phyloP scores from a whole-genome alignment of 805 yeast species.

The Suhomyces faveliae region DNA sequence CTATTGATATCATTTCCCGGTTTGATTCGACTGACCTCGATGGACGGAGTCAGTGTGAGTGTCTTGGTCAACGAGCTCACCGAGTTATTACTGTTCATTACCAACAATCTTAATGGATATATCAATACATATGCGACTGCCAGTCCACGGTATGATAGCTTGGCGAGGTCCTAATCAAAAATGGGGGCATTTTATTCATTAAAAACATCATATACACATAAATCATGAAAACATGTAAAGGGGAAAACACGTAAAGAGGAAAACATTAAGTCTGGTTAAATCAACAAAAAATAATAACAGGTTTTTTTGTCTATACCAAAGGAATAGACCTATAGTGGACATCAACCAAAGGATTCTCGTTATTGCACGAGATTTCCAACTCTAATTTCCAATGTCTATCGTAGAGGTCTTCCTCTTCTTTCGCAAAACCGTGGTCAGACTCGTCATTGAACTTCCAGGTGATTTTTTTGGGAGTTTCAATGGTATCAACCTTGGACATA shows the following conservation, averaged over 20 bases:
- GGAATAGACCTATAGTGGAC: slow-evolving; percentile 65
- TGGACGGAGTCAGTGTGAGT: slow-evolving; percentile 72
- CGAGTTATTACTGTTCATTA: slow-evolving; percentile 52
- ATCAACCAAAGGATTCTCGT: slow-evolving; percentile 63
- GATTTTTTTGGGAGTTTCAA: slow-evolving; percentile 51
- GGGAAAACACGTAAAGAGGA: background rate
- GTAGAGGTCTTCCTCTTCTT: slow-evolving; percentile 40
- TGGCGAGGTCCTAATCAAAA: slow-evolving; percentile 17
- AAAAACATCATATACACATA: background rate
- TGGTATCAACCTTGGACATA: slow-evolving; percentile 47
- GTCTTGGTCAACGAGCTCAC: slow-evolving; percentile 56
- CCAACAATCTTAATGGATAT: slow-evolving; percentile 37
- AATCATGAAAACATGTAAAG: background rate
- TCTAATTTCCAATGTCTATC: slow-evolving; percentile 64
- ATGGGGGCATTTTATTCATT: background rate
- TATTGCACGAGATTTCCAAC: slow-evolving; percentile 63
- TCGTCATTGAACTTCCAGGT: slow-evolving; percentile 65
- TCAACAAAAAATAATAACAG: background rate
- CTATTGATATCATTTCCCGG: slow-evolving; percentile 80
- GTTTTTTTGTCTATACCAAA: slow-evolving; percentile 8
- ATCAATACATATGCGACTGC: slow-evolving; percentile 37
- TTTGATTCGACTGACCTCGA: slow-evolving; percentile 69
- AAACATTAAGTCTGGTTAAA: background rate
- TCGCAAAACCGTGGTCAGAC: slow-evolving; percentile 53
- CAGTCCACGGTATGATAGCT: slow-evolving; percentile 39